Evolutionary conservation across 2,329 filamentous ascomycete species (phyloP).

Genomic region (Fusarium citri): DNA sequence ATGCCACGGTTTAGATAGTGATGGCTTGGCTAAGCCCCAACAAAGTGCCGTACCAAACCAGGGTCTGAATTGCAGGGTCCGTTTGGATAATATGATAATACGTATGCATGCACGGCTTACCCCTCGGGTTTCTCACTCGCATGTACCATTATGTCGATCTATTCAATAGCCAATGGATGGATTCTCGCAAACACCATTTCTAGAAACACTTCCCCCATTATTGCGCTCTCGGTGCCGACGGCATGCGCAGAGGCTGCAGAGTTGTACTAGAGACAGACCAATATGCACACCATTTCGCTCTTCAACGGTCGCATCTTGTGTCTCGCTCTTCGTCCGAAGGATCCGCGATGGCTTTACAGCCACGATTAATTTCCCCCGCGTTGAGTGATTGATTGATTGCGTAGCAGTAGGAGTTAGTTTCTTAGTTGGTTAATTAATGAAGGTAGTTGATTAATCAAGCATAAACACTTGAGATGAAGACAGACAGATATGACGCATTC

Average conservation of each 20-base stretch:
- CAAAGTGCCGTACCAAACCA: background rate
- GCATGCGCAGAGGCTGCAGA: background rate
- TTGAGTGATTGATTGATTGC: background rate
- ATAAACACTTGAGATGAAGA: too few species aligned
- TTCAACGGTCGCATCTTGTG: background rate
- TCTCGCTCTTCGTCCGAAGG: constrained; percentile 17
- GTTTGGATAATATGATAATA: constrained; percentile 3
- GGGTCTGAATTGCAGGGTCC: constrained; percentile 3
- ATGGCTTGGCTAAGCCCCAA: constrained; percentile 7
- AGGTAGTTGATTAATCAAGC: background rate
- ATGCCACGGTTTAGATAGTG: constrained; percentile 22
- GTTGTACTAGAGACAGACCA: background rate
- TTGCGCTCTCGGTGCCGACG: constrained; percentile 16
- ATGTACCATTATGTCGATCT: constrained; percentile 23
- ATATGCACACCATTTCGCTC: constrained; percentile 20
- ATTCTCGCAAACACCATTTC: constrained; percentile 31
- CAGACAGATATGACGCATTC: background rate
- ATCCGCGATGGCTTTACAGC: constrained; percentile 25
- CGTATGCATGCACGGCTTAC: constrained; percentile 20
- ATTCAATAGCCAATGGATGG: constrained; percentile 23
- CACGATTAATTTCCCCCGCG: constrained; percentile 10
- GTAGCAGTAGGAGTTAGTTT: background rate
- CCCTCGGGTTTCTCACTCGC: constrained; percentile 7
- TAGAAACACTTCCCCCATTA: constrained; percentile 1
- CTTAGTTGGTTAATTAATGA: background rate